These are phyloP conservation scores for Podila verticillata DNA, from an alignment of 192 early-diverging fungal genomes.

Conservation along the genomic window DNA sequence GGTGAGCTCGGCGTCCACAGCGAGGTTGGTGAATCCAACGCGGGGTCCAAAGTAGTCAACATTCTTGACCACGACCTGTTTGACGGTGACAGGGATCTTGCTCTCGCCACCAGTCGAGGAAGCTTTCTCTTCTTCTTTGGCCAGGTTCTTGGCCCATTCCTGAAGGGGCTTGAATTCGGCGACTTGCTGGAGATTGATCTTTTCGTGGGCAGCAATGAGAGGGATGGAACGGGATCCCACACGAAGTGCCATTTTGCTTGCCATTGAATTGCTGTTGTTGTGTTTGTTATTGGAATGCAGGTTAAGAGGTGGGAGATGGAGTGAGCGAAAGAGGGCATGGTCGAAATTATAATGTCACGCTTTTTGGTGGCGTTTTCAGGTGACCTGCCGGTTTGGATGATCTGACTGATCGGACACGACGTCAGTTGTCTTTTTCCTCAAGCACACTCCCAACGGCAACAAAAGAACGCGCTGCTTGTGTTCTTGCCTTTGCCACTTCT, in stretches of 20 bases:
- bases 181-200: conserved; percentile 49
- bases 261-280: conserved; percentile 6
- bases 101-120: conserved; percentile 8
- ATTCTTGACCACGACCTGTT: conserved; percentile 70
- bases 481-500: no score
- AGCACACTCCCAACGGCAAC: no score
- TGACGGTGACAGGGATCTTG: conserved; percentile 52
- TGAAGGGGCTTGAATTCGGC: conserved; percentile 65
- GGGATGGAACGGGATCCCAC: conserved; percentile 44
- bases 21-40: conserved; percentile 83
- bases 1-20: conserved; percentile 58
- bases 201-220: conserved; percentile 26
- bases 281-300: not conserved
- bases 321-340: not conserved
- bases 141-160: conserved; percentile 62
- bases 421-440: no score
- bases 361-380: no score
- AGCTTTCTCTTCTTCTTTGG: conserved; percentile 43
- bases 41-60: conserved; percentile 76
- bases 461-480: not conserved
- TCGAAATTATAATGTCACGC: no score
- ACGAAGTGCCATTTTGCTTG: conserved; percentile 30
- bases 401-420: no score
- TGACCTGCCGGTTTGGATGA: no score
- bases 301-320: not conserved